Evolutionary conservation across 2,329 filamentous ascomycete genomes (phyloP), one percentile per base, ranked within the genome.

Genomic region (Zymoseptoria tritici): DNA sequence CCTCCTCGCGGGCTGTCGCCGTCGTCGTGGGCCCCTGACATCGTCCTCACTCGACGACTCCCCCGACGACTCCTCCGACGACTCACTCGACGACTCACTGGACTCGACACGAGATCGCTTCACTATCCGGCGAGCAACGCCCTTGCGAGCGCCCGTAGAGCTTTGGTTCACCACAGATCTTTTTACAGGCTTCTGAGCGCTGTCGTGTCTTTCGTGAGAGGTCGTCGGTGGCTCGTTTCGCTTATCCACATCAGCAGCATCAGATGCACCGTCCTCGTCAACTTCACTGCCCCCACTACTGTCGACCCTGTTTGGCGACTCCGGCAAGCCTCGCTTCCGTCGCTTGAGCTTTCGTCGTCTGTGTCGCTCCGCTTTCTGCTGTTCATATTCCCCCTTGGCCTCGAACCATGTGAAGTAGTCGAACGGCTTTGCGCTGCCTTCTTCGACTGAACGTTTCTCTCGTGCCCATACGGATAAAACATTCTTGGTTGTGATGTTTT

Each of bases 341-440:
- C 69, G 66, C 62, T 73, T 72, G 16, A 57, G 62, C 54, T 60
- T 63, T 7, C 71, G 59, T 24, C 69, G 65, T 31, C 52, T 22
- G 16, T 42, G 51, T 19, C 63, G 56, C 4, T 64, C 61, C 4
- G 57, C 52, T 22, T 61, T 61, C 52, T 60, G 50, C 7, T 56
- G 57, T 21, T 59, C 26, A 24, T 53, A 22, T 13, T 57, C 31
- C 49, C 62, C 56, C 21, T 64, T 29, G 9, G 62, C 62, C 11
- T 58, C 60, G 9, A 66, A 49, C 26, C 57, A 73, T 8, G 61
- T 62, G 13, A 61, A 46, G n/a, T 66, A 52, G 29, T 71, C 61
- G 52, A 71, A 72, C 2, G 62, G 29, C 50, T 62, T n/a, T 19
- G 49, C 58, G 42, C 60, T 54, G 13, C 68, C 67, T 13, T 54